phyloP scores from a whole-genome alignment of 1,139 yeast genomes.

The Yamadazyma songkhlaensis region DNA sequence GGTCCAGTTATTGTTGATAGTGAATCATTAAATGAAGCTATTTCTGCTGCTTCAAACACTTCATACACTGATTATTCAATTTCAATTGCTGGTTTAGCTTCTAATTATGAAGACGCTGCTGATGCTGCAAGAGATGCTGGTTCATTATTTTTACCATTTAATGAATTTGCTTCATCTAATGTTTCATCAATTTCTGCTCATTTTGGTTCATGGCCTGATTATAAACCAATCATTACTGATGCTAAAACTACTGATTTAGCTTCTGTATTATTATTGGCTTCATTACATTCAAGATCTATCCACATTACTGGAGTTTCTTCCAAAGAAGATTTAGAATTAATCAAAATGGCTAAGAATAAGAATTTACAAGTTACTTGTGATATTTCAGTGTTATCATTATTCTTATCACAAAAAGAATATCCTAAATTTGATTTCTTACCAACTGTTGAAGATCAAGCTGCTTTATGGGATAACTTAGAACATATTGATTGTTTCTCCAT shows the following conservation, averaged over 20 bases:
- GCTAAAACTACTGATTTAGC: conserved; percentile 92
- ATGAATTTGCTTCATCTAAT: conserved; percentile 64
- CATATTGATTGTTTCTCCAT: conserved; percentile 84
- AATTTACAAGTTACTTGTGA: conserved; percentile 86
- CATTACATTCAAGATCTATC: conserved; percentile 79
- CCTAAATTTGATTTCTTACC: conserved; percentile 73
- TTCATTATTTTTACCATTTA: conserved; percentile 78
- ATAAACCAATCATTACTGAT: conserved; percentile 86
- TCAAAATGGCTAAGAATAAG: conserved; percentile 82
- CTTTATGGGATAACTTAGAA: conserved; percentile 74
- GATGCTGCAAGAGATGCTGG: conserved; percentile 69
- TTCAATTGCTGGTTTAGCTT: conserved; percentile 77
- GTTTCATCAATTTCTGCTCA: conserved; percentile 78
- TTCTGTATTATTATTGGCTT: conserved; percentile 83
- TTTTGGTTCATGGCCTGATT: conserved; percentile 78
- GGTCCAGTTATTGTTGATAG: conserved; percentile 58
- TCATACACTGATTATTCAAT: conserved; percentile 83
- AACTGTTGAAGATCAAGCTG: conserved; percentile 72
- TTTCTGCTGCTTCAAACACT: conserved; percentile 52
- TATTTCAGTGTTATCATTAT: conserved; percentile 77
- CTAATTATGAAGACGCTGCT: conserved; percentile 61
- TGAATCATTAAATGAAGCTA: conserved; percentile 62
- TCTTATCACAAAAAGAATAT: conserved; percentile 64
- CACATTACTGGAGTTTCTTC: conserved; percentile 87
- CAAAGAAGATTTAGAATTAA: conserved; percentile 78